Evolutionary conservation across 371 early-diverging fungal species (phyloP).

Genomic region (Mucor plumbeus): DNA sequence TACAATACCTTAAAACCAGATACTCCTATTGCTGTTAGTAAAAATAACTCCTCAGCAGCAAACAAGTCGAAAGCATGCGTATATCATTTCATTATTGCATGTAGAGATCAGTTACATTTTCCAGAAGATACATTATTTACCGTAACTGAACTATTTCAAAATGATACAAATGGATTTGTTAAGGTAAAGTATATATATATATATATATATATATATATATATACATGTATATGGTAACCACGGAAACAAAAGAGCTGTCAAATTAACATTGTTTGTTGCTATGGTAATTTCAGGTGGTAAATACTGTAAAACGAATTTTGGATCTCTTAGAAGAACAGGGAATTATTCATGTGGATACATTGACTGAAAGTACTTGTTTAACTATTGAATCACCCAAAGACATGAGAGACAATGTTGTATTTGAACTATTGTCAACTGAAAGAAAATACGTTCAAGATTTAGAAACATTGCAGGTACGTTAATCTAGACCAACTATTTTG

Average conservation of each 20-base stretch:
- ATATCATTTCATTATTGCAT: constrained; percentile 80
- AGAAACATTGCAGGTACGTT: constrained; percentile 61
- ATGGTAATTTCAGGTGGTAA: constrained; percentile 38
- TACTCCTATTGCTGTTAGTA: constrained; percentile 53
- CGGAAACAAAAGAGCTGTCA: background rate
- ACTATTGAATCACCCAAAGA: constrained; percentile 65
- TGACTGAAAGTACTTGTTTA: constrained; percentile 11
- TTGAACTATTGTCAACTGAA: constrained; percentile 90
- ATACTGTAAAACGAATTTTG: constrained; percentile 40
- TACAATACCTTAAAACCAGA: constrained; percentile 75
- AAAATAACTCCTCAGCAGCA: constrained; percentile 56
- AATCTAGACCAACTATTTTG: background rate
- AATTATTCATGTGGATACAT: constrained; percentile 33
- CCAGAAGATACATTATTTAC: constrained; percentile 79
- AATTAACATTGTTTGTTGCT: background rate
- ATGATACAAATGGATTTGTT: constrained; percentile 94
- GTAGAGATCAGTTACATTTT: constrained; percentile 72
- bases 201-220: too few relatives aligned
- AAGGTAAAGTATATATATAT: constrained; percentile 79
- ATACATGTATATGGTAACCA: background rate
- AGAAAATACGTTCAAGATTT: constrained; percentile 88
- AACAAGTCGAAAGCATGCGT: constrained; percentile 81
- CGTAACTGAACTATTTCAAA: constrained; percentile 85
- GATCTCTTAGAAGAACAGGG: constrained; percentile 39
- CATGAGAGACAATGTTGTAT: constrained; percentile 85